Evolutionary conservation across 257 asterid species (phyloP), one percentile per base, ranked within the genome.

Genomic region (Phtheirospermum japonicum): DNA sequence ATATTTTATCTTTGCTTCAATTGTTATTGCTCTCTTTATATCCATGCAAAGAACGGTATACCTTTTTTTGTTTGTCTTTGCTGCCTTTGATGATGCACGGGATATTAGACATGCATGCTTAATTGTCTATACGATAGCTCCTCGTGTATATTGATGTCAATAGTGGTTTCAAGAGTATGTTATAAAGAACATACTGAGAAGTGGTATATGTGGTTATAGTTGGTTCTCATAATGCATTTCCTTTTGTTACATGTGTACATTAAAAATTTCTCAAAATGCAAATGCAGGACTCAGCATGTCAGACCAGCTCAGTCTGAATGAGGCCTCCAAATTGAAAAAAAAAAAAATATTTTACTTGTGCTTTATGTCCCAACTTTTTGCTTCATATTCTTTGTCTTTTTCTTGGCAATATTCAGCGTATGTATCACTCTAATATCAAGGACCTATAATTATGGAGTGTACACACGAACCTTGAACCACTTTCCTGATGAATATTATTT

Each of bases 341-440:
- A 32, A 3, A 26, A 17, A 32, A 1, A n/a, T 18, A 28, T 55
- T 19, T 57, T 51, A 13, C 28, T 49, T 63, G 12, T 57, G 59
- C 64, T 68, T 55, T 53, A 54, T 68, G 57, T n/a, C 64, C 48
- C 36, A 36, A 61, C 42, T 36, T 50, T 42, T 11, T 19, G 39
- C 61, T 40, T 67, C 36, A 53, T 33, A 11, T 31, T 49, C 54
- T 17, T n/a, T 6, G 40, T 19, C 28, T 28, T 40, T 30, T 34
- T 19, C 49, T 18, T 20, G 8, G 43, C 49, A 39, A 13, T 46
- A 54, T 23, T 42, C 48, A 31, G 36, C 39, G 17, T 32, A 19
- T 0, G 34, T 26, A 61, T 37, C 57, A 30, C 45, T 48, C 31
- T 50, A 51, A 8, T 45, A 3, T 59, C 51, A 57, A 14, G 28